Evolutionary conservation across 2,329 filamentous ascomycete species (phyloP).

Genomic region (Dactylellina leptospora): DNA sequence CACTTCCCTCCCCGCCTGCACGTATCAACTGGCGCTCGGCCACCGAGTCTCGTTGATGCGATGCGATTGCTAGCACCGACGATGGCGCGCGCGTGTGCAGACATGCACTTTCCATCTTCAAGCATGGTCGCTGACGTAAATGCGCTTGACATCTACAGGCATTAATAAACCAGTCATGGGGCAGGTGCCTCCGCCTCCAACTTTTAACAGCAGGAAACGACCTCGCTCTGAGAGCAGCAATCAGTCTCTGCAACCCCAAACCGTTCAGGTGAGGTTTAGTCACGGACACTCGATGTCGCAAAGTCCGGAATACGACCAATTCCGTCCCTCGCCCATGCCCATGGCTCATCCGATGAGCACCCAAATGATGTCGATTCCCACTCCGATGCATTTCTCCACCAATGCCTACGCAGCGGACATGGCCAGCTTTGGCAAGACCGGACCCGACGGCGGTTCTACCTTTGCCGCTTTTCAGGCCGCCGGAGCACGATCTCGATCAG

Average conservation of each 20-base stretch:
- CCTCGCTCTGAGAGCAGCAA: slow-evolving; percentile 25
- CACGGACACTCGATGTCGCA: slow-evolving; percentile 42
- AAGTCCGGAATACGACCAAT: slow-evolving; percentile 49
- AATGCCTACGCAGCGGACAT: slow-evolving; percentile 45
- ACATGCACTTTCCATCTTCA: no score
- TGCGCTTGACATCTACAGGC: slow-evolving; percentile 20
- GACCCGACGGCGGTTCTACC: slow-evolving; percentile 39
- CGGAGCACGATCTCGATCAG: slow-evolving; percentile 39
- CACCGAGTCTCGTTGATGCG: background rate
- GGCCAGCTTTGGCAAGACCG: slow-evolving; percentile 44
- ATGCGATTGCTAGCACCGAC: background rate
- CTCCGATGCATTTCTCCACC: slow-evolving; percentile 49
- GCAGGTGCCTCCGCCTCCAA: slow-evolving; percentile 34
- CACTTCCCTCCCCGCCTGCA: background rate
- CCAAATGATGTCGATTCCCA: slow-evolving; percentile 36
- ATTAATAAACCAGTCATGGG: slow-evolving; percentile 33
- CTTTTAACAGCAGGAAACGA: slow-evolving; percentile 37
- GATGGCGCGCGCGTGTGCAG: background rate
- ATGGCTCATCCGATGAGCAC: slow-evolving; percentile 41
- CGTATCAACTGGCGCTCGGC: background rate
- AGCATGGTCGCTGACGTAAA: slow-evolving; percentile 2
- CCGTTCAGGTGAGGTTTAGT: slow-evolving; percentile 32
- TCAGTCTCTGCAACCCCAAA: slow-evolving; percentile 38
- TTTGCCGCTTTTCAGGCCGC: slow-evolving; percentile 47
- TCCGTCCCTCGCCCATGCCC: slow-evolving; percentile 37